These are phyloP conservation scores for Euphrasia arctica DNA, from an alignment of 305 asterid genomes.

Conservation along the genomic window DNA sequence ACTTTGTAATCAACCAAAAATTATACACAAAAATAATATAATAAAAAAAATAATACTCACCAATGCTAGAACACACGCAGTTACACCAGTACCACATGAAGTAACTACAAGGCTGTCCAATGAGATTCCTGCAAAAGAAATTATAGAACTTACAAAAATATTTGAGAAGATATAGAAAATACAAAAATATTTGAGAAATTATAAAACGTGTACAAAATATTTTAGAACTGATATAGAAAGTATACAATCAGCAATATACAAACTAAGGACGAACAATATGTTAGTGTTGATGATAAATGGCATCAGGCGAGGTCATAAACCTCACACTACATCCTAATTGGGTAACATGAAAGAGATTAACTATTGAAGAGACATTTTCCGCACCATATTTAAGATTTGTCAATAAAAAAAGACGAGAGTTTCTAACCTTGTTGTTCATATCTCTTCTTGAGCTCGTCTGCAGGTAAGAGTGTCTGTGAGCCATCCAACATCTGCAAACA, in stretches of 20 bases:
- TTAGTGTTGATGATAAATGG: background rate
- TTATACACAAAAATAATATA: too few species aligned
- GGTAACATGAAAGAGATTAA: background rate
- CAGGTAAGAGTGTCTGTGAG: constrained; percentile 74
- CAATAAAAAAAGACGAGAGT: constrained; percentile 15
- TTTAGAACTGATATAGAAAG: too few species aligned
- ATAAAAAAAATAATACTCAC: constrained; percentile 32
- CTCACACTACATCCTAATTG: background rate
- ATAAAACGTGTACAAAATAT: too few species aligned
- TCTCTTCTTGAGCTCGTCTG: constrained; percentile 68
- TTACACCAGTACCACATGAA: constrained; percentile 95
- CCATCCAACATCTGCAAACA: constrained; percentile 70
- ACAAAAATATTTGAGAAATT: too few species aligned
- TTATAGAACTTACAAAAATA: too few species aligned
- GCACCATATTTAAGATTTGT: background rate
- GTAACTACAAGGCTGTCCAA: constrained; percentile 56
- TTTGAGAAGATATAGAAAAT: too few species aligned
- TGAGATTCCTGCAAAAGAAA: constrained; percentile 52
- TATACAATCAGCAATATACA: background rate
- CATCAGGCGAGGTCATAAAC: background rate
- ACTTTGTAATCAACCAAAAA: too few species aligned
- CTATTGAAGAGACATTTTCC: background rate
- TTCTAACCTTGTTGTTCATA: constrained; percentile 74
- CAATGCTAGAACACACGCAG: constrained; percentile 92
- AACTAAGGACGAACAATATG: background rate